Base-by-base conservation (phyloP, 805 yeast genomes). In the Pichia ethanolica region DNA sequence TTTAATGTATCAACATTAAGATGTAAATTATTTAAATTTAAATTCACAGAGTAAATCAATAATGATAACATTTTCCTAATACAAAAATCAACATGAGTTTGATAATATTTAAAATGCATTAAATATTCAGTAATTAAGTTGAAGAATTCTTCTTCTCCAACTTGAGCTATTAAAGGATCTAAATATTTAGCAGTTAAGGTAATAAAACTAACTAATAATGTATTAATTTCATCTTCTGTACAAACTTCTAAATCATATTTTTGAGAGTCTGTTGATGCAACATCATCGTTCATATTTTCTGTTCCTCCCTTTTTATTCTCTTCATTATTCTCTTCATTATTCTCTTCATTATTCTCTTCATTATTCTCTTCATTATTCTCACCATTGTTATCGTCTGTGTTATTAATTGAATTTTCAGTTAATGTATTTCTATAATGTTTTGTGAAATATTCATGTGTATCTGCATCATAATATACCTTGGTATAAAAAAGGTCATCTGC, bases 61-160 rank as follows among this genome's bases (percentile, higher is more conserved):
- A 78, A 57, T 0, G 81, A 73, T 12, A 77, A 59, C 63, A 74
- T 61, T 56, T 78, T 78, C 38, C 81, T 64, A 4, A 78, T 53
- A 49, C 81, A 77, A 57, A 78, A 78, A 33, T 65, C 65, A 47
- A 61, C 55, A 48, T 75, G 68, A 1, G 55, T 46, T 36, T 66
- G 65, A 54, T 74, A 78, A 12, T 56, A 55, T 6, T 50, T 50
- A 26, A 56, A 59, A 4, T 56, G 52, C 13, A 63, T 44, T 13
- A 68, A 38, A 36, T 59, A 61, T 27, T 58, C 58, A 3, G 70
- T 56, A 8, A 59, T 54, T 12, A 58, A 40, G n/a, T 55, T 49
- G 43, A 56, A 64, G 45, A 67, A 68, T 12, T 47, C 45, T 9
- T 58, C 60, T 26, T 61, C 61, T 9, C 59, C 58, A 11, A 52